phyloP scores from a whole-genome alignment of 2,329 filamentous ascomycete species.

The Pseudogymnoascus pannorum region DNA sequence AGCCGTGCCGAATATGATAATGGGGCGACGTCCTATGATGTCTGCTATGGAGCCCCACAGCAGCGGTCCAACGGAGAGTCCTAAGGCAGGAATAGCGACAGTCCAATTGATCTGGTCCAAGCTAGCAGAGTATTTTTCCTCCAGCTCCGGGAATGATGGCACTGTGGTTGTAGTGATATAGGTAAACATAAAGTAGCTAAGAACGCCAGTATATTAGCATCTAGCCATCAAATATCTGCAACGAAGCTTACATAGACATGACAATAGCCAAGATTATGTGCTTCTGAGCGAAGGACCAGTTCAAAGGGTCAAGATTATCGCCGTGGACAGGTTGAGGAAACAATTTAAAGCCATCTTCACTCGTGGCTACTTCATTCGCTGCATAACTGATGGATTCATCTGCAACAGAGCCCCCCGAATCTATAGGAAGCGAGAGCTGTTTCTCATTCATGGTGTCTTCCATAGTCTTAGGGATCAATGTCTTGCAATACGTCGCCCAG shows the following conservation, averaged over 20 bases:
- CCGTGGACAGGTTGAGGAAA: not conserved
- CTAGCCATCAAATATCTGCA: not conserved
- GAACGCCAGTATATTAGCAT: not conserved
- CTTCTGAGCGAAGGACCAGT: conserved; percentile 42
- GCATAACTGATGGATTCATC: not conserved
- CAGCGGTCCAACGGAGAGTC: conserved; percentile 43
- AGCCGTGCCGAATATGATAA: conserved; percentile 38
- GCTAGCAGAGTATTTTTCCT: conserved; percentile 38
- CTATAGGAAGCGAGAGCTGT: not conserved
- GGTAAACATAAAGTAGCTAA: conserved; percentile 49
- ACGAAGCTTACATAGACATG: not conserved
- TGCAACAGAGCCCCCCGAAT: not conserved
- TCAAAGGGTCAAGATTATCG: conserved; percentile 45
- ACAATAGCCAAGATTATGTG: conserved; percentile 43
- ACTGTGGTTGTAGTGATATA: conserved; percentile 51
- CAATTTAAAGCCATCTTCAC: not conserved
- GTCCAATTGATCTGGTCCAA: conserved; percentile 45
- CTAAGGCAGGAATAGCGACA: conserved; percentile 42
- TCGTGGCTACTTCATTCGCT: not conserved
- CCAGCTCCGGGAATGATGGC: conserved; percentile 43
- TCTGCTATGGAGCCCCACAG: conserved; percentile 43
- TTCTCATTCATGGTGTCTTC: not conserved
- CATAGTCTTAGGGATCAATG: not conserved
- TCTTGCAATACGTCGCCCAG: not conserved
- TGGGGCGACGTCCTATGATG: conserved; percentile 43